Conservation (phyloP, 164 flowering plant species). For the Annona cherimola region DNA sequence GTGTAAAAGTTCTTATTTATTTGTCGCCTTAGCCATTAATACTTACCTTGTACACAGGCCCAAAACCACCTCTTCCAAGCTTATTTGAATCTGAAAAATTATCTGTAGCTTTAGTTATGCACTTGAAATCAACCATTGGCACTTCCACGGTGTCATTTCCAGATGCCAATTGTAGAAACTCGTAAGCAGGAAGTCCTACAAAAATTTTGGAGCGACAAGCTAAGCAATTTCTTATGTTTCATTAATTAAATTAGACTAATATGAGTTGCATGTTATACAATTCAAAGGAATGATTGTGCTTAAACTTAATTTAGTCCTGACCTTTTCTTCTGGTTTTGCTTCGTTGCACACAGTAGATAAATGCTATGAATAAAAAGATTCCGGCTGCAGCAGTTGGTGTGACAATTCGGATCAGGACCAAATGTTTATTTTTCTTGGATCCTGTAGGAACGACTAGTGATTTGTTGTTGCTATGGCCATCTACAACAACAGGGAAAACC, state of each 20-base stretch:
- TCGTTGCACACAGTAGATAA: not conserved
- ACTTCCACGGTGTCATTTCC: not conserved
- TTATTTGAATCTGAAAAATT: constrained; percentile 3
- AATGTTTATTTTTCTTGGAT: not conserved
- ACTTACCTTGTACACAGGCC: constrained; percentile 3
- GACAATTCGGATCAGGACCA: no score
- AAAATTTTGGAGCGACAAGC: not conserved
- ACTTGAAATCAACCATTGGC: not conserved
- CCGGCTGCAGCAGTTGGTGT: not conserved
- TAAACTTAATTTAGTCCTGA: not conserved
- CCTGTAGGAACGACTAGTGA: not conserved
- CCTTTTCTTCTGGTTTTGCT: not conserved
- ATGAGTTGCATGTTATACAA: not conserved
- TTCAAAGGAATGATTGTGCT: not conserved
- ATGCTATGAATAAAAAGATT: not conserved
- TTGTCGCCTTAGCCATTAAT: not conserved
- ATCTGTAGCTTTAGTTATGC: not conserved
- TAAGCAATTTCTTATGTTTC: not conserved
- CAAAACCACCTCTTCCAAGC: constrained; percentile 8
- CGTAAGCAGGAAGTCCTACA: not conserved
- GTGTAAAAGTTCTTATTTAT: not conserved
- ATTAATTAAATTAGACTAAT: no score
- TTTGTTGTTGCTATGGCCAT: not conserved
- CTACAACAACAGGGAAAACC: not conserved
- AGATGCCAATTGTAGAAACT: not conserved